Base-by-base conservation (phyloP, 192 early-diverging fungal genomes). In the Backusella circina region DNA sequence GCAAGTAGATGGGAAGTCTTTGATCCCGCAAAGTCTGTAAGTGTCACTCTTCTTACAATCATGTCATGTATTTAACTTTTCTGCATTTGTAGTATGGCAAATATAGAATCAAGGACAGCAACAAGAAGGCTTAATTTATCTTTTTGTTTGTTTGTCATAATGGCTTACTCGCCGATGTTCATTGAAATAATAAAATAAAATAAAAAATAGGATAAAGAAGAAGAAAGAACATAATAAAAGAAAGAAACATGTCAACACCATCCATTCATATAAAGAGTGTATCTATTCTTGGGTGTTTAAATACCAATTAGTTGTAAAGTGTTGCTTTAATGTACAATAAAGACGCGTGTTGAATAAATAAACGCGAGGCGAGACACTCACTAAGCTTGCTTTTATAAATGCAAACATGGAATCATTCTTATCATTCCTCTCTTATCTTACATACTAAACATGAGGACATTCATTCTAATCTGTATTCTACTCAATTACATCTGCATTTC, bases 1-100 rank as follows among this genome's bases (percentile, higher is more conserved):
- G 93, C 95, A 2, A 93, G 89, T 44, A 88, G 97, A 66, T 98
- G 95, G 94, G 96, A 98, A 82, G 85, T 92, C 13, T 97, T 93
- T 78, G 94, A 96, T 79, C 94, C 95, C 0, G 86, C 92, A 38
- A 95, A 94, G 77, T 86, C 86, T 67, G 84, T 85, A 71, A 73
- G 84, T 77, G 6, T n/a, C 5, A n/a, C 37, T 35, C 39, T 54
- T 28, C 1, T 30, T 74, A 16, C 36, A 16, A 33, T 26, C 47
- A 6, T 36, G 21, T 67, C 41, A n/a, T 65, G 15, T 66, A 37
- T 47, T 70, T 67, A n/a, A 9, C 38, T 70, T 10, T 51, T 36
- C 26, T 73, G 6, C 57, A 16, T 39, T 50, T 65, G 50, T 57
- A 83, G 80, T 91, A 90, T 73, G 87, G 87, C 37, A 85, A 84